These are phyloP conservation scores for Exophiala mesophila DNA, from an alignment of 2,329 filamentous ascomycete species.

Conservation along the genomic window DNA sequence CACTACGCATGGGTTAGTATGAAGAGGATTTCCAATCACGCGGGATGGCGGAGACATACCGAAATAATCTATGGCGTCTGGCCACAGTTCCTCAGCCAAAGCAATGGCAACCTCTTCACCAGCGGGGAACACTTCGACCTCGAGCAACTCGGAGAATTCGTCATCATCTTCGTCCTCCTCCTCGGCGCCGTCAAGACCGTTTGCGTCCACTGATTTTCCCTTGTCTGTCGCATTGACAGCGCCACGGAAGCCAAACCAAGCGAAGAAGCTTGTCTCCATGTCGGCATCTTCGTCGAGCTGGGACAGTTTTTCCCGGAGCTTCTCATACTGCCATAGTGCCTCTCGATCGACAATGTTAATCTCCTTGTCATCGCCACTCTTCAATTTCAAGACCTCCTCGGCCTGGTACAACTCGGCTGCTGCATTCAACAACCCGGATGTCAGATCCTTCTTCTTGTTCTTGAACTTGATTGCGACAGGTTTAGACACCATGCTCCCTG, in stretches of 20 bases:
- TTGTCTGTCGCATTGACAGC: conserved; percentile 63
- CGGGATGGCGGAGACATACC: conserved; percentile 5
- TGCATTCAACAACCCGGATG: conserved; percentile 70
- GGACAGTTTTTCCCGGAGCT: conserved; percentile 30
- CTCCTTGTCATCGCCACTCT: conserved; percentile 15
- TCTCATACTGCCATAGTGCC: conserved; percentile 27
- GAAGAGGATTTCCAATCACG: background rate
- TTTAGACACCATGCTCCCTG: conserved; percentile 78
- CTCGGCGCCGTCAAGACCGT: conserved; percentile 54
- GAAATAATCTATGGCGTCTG: conserved; percentile 26
- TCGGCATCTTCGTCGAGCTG: conserved; percentile 34
- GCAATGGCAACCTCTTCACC: conserved; percentile 77
- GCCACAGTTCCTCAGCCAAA: conserved; percentile 70
- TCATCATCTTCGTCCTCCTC: conserved; percentile 44
- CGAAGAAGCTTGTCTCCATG: conserved; percentile 68
- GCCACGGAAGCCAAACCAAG: conserved; percentile 78
- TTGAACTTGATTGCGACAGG: conserved; percentile 87
- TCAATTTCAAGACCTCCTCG: conserved; percentile 38
- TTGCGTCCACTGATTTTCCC: conserved; percentile 61
- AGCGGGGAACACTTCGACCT: conserved; percentile 79
- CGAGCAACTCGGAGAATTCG: conserved; percentile 58
- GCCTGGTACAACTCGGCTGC: conserved; percentile 66
- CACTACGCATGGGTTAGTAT: conserved; percentile 12
- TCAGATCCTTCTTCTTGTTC: conserved; percentile 74
- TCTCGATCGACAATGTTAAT: conserved; percentile 25